These are phyloP conservation scores for Vanrija sp. DNA, from an alignment of 1,284 basidiomycete genomes.

Conservation along the genomic window DNA sequence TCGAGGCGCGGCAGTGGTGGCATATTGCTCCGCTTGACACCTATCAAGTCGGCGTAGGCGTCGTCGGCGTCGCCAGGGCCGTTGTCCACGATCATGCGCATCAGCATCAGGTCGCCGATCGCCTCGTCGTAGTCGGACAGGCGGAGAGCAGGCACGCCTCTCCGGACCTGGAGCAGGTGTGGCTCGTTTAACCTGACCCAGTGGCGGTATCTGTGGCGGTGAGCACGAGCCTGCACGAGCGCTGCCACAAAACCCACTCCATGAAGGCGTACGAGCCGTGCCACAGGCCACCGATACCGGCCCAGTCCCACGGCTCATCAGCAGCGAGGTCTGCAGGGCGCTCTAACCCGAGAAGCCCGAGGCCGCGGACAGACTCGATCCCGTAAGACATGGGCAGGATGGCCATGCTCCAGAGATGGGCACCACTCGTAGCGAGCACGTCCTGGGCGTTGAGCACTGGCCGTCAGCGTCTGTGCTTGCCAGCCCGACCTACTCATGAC, in stretches of 20 bases:
- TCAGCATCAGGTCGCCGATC: constrained; percentile 37
- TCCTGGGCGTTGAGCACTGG: constrained; percentile 37
- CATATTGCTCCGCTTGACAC: not conserved
- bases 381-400: constrained; percentile 26
- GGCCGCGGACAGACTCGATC: constrained; percentile 27
- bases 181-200: constrained; percentile 42
- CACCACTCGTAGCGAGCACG: constrained; percentile 22
- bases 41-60: not conserved
- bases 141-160: constrained; percentile 20
- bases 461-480: not conserved
- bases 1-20: constrained; percentile 17
- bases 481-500: constrained; percentile 38
- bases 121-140: constrained; percentile 38
- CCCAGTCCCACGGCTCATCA: constrained; percentile 40
- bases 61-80: not conserved
- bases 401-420: constrained; percentile 28
- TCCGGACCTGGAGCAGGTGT: constrained; percentile 16
- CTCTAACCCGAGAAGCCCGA: constrained; percentile 24
- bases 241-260: constrained; percentile 25
- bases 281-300: constrained; percentile 36
- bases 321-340: constrained; percentile 20
- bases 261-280: constrained; percentile 44
- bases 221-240: not conserved
- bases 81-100: constrained; percentile 21
- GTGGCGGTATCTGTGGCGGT: constrained; percentile 31